Conservation (phyloP, 1,284 basidiomycete species). For the Salmacisia buchloeana region DNA sequence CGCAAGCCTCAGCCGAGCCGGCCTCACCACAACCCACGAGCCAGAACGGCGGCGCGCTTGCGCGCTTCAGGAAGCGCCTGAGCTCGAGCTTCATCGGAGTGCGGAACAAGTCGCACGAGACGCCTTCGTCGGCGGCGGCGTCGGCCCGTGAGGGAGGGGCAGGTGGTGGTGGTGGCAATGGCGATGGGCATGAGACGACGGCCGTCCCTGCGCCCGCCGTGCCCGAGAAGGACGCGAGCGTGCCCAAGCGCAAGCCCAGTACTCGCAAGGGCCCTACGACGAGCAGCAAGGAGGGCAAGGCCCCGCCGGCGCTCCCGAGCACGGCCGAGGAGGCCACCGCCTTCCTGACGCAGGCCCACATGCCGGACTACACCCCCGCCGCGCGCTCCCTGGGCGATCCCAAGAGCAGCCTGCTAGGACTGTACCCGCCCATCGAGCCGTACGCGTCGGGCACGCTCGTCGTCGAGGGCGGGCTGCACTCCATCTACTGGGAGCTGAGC, state of each 20-base stretch:
- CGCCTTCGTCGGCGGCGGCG: not conserved
- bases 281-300: not conserved
- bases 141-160: not conserved
- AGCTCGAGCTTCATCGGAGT: not conserved
- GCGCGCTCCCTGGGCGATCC: conserved; percentile 26
- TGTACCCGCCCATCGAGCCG: conserved; percentile 37
- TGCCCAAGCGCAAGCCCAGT: conserved; percentile 1
- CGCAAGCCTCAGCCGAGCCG: too few relatives aligned
- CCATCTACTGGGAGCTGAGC: conserved; percentile 38
- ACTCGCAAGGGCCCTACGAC: not conserved
- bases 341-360: not conserved
- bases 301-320: too few relatives aligned
- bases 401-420: conserved; percentile 24
- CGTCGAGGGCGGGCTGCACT: conserved; percentile 25
- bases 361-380: conserved; percentile 4
- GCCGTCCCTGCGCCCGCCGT: not conserved
- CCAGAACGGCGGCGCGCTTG: not conserved
- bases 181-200: too few relatives aligned
- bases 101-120: not conserved
- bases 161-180: too few relatives aligned
- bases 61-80: not conserved
- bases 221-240: not conserved
- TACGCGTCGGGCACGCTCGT: conserved; percentile 32
- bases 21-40: too few relatives aligned
- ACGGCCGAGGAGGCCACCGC: not conserved